Evolutionary conservation across 352 stramenopile species (phyloP), one percentile per base, ranked within the genome.

Genomic region (Saprolegnia diclina): DNA sequence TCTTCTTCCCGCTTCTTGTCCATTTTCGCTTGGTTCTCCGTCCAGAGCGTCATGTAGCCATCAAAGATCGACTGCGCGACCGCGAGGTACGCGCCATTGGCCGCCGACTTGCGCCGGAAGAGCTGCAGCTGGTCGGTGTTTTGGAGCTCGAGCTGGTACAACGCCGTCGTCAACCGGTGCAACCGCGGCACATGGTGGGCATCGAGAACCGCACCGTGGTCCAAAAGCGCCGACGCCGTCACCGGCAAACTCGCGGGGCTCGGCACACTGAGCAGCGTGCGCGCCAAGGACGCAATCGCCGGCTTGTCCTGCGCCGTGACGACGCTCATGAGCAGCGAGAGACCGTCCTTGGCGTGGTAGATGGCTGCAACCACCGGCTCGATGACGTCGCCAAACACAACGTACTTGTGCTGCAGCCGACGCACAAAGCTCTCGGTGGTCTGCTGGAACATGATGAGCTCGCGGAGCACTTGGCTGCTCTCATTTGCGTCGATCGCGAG

Each of bases 381-480:
- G 14, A 95, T 64, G 16, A 97, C 81, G 73, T 97, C 90, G 37
- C 80, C 78, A 67, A 94, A 97, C 35, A 79, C 76, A 0, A 70
- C 74, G 76, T 87, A 96, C 65, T 92, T 91, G 44, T 79, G 79
- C 9, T 74, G 71, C 38, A 95, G 29, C 61, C 90, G 87, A 37
- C 74, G 57, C 21, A 88, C 29, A 50, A 94, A 94, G 61, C 80
- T 94, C 19, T 94, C 83, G 9, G 85, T 92, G 7, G 87, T 95
- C 53, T 94, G 85, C 67, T 96, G 86, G 50, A 96, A 91, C 80
- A 93, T 89, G n/a, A 91, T 82, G 13, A 94, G 57, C 46, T 95
- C 88, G 24, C 87, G 84, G 24, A 91, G 69, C n/a, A 95, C 54
- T 44, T 95, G 85, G 18, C n/a, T 14, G 11, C 4, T 5, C 18